A percentile compares a stretch with the other conserved stretches of the same genome.
Conservation (phyloP, 2,329 filamentous ascomycete genomes). For the Ilyonectria mors-panacis region DNA sequence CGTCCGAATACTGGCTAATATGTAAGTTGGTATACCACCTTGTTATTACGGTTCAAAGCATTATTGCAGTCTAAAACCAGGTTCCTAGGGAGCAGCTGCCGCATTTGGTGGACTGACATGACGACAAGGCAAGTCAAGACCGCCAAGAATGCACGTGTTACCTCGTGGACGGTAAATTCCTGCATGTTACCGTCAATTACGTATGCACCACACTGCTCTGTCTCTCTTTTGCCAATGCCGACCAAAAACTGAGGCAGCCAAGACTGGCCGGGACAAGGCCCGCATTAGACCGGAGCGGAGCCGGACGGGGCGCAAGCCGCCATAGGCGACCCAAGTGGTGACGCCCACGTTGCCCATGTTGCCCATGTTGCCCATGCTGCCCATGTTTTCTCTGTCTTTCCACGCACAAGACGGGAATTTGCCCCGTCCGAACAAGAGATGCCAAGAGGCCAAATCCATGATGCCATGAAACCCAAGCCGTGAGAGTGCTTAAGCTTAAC, state of each 20-base stretch:
- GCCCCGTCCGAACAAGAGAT: neutral
- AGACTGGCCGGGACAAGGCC: slow-evolving; percentile 16
- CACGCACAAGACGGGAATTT: neutral
- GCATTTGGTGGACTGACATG: neutral
- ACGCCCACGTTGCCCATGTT: neutral
- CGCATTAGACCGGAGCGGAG: slow-evolving; percentile 15
- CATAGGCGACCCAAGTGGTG: neutral
- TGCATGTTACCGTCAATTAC: neutral
- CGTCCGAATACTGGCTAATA: too few relatives aligned
- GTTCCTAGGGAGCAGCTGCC: neutral
- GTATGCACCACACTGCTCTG: neutral
- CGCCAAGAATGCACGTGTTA: neutral
- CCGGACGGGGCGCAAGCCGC: neutral
- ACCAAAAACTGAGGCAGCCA: slow-evolving; percentile 13
- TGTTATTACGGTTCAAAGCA: too few relatives aligned
- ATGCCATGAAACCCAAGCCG: slow-evolving; percentile 9
- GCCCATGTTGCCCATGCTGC: neutral
- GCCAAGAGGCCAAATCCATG: slow-evolving; percentile 3
- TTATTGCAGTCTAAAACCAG: neutral
- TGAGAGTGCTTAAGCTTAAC: slow-evolving; percentile 24
- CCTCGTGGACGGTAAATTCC: neutral
- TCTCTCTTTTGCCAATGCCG: neutral
- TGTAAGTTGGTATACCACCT: too few relatives aligned
- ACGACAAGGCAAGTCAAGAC: neutral
- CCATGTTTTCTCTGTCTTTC: slow-evolving; percentile 9